Conservation (phyloP, 768 basidiomycete species). For the Panellus pusillus region DNA sequence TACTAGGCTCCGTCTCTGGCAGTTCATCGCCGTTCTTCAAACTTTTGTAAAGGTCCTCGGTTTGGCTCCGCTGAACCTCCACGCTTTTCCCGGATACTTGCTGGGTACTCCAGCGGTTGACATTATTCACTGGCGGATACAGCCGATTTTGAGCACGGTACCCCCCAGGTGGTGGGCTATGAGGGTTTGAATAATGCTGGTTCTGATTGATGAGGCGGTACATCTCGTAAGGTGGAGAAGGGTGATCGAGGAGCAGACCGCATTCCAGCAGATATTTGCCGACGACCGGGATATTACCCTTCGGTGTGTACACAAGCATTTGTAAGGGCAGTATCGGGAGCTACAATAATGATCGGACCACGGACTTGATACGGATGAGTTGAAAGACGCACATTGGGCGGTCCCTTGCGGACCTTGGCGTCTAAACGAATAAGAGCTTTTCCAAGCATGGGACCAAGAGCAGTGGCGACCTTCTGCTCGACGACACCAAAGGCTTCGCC, state of each 20-base stretch:
- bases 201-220: constrained; percentile 59
- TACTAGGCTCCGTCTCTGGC: constrained; percentile 82
- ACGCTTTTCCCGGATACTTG: constrained; percentile 70
- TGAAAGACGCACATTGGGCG: constrained; percentile 53
- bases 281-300: constrained; percentile 86
- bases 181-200: constrained; percentile 84
- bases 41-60: constrained; percentile 91
- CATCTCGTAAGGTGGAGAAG: constrained; percentile 63
- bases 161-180: constrained; percentile 76
- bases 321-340: constrained; percentile 81
- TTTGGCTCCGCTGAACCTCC: constrained; percentile 89
- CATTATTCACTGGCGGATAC: constrained; percentile 27
- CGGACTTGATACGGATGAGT: constrained; percentile 19
- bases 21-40: constrained; percentile 87
- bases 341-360: constrained; percentile 38
- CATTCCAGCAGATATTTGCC: constrained; percentile 70
- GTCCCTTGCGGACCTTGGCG: constrained; percentile 68
- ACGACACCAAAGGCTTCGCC: constrained; percentile 81
- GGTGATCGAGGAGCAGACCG: constrained; percentile 78
- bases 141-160: constrained; percentile 29
- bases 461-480: constrained; percentile 80
- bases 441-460: constrained; percentile 80
- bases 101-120: constrained; percentile 59
- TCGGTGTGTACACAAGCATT: constrained; percentile 90
- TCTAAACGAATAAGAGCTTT: constrained; percentile 82